Base-by-base conservation (phyloP, 495 filamentous ascomycete genomes). In the Haplographium delicatum region DNA sequence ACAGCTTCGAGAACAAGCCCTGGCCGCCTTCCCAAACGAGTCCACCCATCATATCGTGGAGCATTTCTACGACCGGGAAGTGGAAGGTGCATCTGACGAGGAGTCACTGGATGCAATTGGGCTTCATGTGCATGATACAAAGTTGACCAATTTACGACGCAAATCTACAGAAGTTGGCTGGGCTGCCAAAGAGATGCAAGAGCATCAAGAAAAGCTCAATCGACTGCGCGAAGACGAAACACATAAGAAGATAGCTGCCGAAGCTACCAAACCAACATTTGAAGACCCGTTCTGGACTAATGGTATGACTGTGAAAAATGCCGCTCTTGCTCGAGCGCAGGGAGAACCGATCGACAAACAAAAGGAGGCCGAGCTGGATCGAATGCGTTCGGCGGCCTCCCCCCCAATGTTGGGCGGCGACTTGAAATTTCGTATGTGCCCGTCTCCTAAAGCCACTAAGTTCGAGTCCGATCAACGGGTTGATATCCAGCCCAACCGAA, bases 341-440 rank as follows among this genome's bases (percentile, higher is more conserved):
- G 60, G 59, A 69, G 63, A 62, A 69, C 74, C 62, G 58, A 62
- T 50, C 58, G 75, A 62, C 24, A 59, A 30, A 34, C 63, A 31
- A 57, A 65, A 34, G 52, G 68, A 58, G 54, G 62, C 46, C 46
- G 62, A 51, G 37, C 59, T 73, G 33, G 64, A 65, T 43, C 65
- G 62, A 50, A 78, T 74, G 75, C 81, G 66, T 10, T 68, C 68
- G 35, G 71, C 69, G 9, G 73, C 73, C 5, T 79, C 72, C 51
- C 90, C 91, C 15, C 91, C 90, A 2, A 91, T 95, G 88, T 79
- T 94, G 5, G 91, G 91, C 34, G 54, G 67, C 20, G 85, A 91
- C 47, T 72, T 95, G 44, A 69, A 72, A 18, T 88, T 95, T 58
- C 84, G 87, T 3, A 76, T 78, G 55, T 93, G 86, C 62, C 68